Evolutionary conservation across 2,329 filamentous ascomycete species (phyloP).

Genomic region (Colletotrichum cereale): DNA sequence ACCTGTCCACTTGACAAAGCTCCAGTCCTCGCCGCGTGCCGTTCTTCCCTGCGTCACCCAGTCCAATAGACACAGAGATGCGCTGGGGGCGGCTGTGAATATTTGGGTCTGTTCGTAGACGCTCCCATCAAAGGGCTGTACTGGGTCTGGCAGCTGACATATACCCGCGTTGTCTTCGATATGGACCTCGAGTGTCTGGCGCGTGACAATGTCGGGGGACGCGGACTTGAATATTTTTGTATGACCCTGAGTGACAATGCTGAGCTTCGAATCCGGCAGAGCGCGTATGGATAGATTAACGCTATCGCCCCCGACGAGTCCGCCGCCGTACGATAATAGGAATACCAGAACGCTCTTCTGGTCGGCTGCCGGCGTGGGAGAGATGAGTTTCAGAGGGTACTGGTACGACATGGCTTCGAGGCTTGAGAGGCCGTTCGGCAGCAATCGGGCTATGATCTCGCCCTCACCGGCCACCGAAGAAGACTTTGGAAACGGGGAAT

Average conservation of each 20-base stretch:
- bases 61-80: slow-evolving; percentile 84
- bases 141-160: slow-evolving; percentile 86
- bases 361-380: slow-evolving; percentile 75
- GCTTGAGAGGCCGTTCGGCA: slow-evolving; percentile 78
- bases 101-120: slow-evolving; percentile 87
- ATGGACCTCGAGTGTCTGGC: slow-evolving; percentile 66
- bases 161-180: slow-evolving; percentile 66
- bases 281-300: slow-evolving; percentile 80
- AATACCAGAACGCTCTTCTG: slow-evolving; percentile 84
- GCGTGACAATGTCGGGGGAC: slow-evolving; percentile 65
- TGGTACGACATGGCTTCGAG: slow-evolving; percentile 85
- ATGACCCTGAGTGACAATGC: slow-evolving; percentile 79
- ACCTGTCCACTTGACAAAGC: slow-evolving; percentile 81
- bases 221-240: slow-evolving; percentile 95
- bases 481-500: slow-evolving; percentile 82
- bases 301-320: slow-evolving; percentile 87
- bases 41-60: slow-evolving; percentile 93
- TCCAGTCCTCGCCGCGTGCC: slow-evolving; percentile 91
- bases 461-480: slow-evolving; percentile 83
- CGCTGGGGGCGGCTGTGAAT: slow-evolving; percentile 71
- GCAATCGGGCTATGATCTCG: slow-evolving; percentile 77
- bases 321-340: slow-evolving; percentile 93
- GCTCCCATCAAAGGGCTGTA: slow-evolving; percentile 89
- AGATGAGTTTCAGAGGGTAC: slow-evolving; percentile 94
- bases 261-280: slow-evolving; percentile 73